A percentile compares a stretch with the other conserved stretches of the same genome.
phyloP scores from a whole-genome alignment of 2,329 filamentous ascomycete species.

The Aspergillus sp. region DNA sequence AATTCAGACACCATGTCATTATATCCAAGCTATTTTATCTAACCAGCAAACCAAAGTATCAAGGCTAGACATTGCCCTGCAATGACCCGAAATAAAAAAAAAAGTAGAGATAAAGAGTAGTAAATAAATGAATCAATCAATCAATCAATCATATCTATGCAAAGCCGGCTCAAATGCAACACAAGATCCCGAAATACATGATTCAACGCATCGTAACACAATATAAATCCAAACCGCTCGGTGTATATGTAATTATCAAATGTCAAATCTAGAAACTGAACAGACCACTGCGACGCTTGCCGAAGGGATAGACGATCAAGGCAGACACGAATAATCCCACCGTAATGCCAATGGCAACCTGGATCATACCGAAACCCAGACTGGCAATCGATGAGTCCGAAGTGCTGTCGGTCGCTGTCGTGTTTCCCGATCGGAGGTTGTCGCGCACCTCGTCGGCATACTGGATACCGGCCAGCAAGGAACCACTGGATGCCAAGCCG shows the following conservation, averaged over 20 bases:
- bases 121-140: background rate
- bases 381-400: slow-evolving; percentile 29
- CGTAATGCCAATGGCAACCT: slow-evolving; percentile 44
- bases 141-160: background rate
- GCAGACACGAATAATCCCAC: slow-evolving; percentile 44
- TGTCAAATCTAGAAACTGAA: slow-evolving; percentile 35
- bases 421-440: slow-evolving; percentile 17
- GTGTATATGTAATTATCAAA: background rate
- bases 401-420: slow-evolving; percentile 8
- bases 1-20: too few relatives aligned
- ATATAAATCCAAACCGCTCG: background rate
- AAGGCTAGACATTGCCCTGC: background rate
- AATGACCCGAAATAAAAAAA: background rate
- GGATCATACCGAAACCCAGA: slow-evolving; percentile 44
- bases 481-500: slow-evolving; percentile 58
- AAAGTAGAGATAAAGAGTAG: too few relatives aligned
- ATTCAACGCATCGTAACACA: background rate
- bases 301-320: slow-evolving; percentile 42
- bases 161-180: background rate
- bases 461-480: slow-evolving; percentile 55
- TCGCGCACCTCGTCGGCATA: slow-evolving; percentile 55
- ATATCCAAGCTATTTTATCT: too few relatives aligned
- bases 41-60: too few relatives aligned
- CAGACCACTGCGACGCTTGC: slow-evolving; percentile 42
- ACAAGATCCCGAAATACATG: background rate